Percentiles rank a stretch among this genome's conserved stretches.
Conservation (phyloP, 2,329 filamentous ascomycete species). For the Trichoderma sp. region DNA sequence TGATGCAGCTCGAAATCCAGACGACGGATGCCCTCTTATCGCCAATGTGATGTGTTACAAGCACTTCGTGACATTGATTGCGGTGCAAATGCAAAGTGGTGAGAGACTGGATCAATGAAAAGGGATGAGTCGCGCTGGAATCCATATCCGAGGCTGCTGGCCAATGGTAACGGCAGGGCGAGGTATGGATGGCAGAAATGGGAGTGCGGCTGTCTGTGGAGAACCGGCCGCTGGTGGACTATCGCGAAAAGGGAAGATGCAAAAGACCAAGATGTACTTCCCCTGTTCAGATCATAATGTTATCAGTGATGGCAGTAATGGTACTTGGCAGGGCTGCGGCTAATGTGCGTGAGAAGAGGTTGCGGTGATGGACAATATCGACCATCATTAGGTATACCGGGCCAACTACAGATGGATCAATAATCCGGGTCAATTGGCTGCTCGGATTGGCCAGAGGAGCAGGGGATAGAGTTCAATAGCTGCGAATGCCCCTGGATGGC, state of each 20-base stretch:
- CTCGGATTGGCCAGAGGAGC: constrained; percentile 6
- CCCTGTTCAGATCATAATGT: not conserved
- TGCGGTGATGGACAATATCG: no score
- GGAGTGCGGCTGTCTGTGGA: constrained; percentile 22
- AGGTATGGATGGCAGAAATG: constrained; percentile 10
- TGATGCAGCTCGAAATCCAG: no score
- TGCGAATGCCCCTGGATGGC: constrained; percentile 1
- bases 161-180: constrained; percentile 21
- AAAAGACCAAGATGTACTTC: no score
- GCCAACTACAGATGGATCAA: no score
- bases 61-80: no score
- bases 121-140: not conserved
- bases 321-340: not conserved
- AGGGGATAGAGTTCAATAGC: constrained; percentile 21
- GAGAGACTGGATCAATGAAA: not conserved
- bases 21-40: no score
- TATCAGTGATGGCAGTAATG: not conserved
- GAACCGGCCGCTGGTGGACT: not conserved
- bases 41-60: constrained; percentile 14
- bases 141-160: not conserved
- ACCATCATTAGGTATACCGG: not conserved
- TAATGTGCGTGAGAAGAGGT: not conserved
- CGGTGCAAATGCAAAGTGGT: not conserved
- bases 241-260: not conserved
- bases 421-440: no score